A percentile compares a stretch with the other conserved stretches of the same genome.
phyloP scores from a whole-genome alignment of 2,329 filamentous ascomycete genomes.

The Daldinia sp. region DNA sequence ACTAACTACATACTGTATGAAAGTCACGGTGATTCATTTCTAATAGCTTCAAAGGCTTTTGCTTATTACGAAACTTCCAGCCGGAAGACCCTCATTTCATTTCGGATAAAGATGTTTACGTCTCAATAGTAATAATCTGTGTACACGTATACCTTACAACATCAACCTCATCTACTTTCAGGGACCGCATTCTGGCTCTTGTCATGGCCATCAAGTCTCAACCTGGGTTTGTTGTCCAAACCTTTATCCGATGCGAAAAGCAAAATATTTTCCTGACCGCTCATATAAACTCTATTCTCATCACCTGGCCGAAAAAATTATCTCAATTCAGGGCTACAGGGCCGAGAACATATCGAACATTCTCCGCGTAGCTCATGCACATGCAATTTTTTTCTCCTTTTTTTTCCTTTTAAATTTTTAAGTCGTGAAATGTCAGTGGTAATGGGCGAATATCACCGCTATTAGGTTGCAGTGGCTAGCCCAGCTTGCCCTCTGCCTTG shows the following conservation, averaged over 20 bases:
- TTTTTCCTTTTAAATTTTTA: conserved; percentile 16
- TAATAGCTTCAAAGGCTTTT: background rate
- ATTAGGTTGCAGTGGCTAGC: conserved; percentile 52
- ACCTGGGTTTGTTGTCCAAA: conserved; percentile 21
- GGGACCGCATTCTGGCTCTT: conserved; percentile 5
- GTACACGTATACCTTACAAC: conserved; percentile 41
- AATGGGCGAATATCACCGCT: conserved; percentile 21
- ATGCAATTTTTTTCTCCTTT: background rate
- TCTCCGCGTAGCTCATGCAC: conserved; percentile 11
- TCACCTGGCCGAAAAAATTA: conserved; percentile 1
- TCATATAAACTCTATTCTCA: conserved; percentile 13
- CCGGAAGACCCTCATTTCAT: conserved; percentile 13
- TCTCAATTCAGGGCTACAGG: conserved; percentile 5
- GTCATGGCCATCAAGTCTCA: conserved; percentile 15
- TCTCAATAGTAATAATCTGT: conserved; percentile 36
- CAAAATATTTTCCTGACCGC: conserved; percentile 12
- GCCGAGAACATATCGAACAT: conserved; percentile 3
- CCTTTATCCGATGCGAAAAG: conserved; percentile 20
- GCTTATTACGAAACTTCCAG: background rate
- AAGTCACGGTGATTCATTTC: background rate
- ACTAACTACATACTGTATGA: background rate
- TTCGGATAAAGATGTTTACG: conserved; percentile 19
- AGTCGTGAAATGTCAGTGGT: conserved; percentile 21
- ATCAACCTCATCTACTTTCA: conserved; percentile 14
- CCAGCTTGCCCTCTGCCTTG: conserved; percentile 78